phyloP scores from a whole-genome alignment of 2,329 filamentous ascomycete species.

The Monilinia aucupariae region DNA sequence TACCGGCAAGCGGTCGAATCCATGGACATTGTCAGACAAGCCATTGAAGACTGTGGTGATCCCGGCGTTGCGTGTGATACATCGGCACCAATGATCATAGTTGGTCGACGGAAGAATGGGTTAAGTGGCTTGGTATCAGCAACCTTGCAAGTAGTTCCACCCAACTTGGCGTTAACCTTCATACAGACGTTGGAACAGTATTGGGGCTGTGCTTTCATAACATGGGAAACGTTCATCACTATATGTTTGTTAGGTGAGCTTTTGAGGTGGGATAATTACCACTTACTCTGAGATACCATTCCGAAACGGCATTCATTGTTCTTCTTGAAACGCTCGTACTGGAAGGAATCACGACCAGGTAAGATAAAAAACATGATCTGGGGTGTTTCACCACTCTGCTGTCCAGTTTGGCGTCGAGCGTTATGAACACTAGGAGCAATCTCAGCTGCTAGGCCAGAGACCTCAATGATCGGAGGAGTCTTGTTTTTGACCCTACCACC shows the following conservation, averaged over 20 bases:
- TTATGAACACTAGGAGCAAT: slow-evolving; percentile 19
- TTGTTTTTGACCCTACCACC: slow-evolving; percentile 51
- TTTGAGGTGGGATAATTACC: neutral
- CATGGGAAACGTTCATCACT: slow-evolving; percentile 67
- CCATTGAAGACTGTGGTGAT: slow-evolving; percentile 64
- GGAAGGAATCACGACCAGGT: slow-evolving; percentile 60
- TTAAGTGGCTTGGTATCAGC: slow-evolving; percentile 13
- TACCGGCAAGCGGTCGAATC: slow-evolving; percentile 70
- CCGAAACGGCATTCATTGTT: slow-evolving; percentile 79
- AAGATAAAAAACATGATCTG: slow-evolving; percentile 79
- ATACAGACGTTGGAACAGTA: slow-evolving; percentile 92
- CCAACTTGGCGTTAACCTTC: slow-evolving; percentile 96
- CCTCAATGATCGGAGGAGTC: slow-evolving; percentile 40
- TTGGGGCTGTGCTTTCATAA: slow-evolving; percentile 64
- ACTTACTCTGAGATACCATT: slow-evolving; percentile 63
- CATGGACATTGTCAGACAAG: slow-evolving; percentile 78
- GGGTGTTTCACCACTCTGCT: slow-evolving; percentile 39
- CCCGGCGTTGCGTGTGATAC: slow-evolving; percentile 79
- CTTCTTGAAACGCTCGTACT: slow-evolving; percentile 86
- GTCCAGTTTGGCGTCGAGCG: slow-evolving; percentile 23
- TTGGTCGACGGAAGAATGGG: slow-evolving; percentile 48
- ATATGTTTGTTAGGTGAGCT: neutral
- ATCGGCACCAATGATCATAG: slow-evolving; percentile 81
- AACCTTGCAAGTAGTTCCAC: slow-evolving; percentile 62
- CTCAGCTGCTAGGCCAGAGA: slow-evolving; percentile 11